Evolutionary conservation across 257 asterid genomes (phyloP).

Genomic region (Schizonepeta tenuifolia): DNA sequence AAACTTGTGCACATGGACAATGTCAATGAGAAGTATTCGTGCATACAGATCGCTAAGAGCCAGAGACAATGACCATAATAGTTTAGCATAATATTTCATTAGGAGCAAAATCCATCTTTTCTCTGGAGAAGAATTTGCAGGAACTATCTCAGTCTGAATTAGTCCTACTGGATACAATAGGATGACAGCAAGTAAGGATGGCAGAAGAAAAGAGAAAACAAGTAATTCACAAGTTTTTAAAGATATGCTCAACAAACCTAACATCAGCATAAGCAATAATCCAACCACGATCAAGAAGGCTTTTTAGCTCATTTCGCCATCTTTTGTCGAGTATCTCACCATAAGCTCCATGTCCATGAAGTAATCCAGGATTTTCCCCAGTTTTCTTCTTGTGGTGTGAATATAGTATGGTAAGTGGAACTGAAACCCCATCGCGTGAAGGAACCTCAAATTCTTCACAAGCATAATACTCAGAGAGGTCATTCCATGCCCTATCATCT

Average conservation of each 20-base stretch:
- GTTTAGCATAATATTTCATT: not conserved
- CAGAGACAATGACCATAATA: conserved; percentile 12
- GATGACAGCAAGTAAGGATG: not conserved
- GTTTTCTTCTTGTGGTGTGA: conserved; percentile 64
- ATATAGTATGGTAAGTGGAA: conserved; percentile 85
- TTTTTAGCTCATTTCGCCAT: conserved; percentile 77
- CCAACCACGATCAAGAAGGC: conserved; percentile 99
- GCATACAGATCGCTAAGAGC: conserved; percentile 29
- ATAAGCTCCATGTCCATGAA: conserved; percentile 95
- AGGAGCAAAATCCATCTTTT: conserved; percentile 4
- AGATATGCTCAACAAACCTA: conserved; percentile 56
- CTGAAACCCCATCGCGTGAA: conserved; percentile 68
- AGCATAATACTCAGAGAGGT: conserved; percentile 84
- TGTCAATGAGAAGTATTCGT: conserved; percentile 1
- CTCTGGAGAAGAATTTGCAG: not conserved
- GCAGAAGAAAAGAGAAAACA: not conserved
- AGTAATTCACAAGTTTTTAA: not conserved
- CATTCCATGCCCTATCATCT: conserved; percentile 67
- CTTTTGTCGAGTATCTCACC: conserved; percentile 92
- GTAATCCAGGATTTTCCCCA: conserved; percentile 83
- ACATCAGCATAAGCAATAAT: conserved; percentile 95
- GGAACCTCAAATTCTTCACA: conserved; percentile 80
- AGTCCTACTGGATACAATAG: not conserved
- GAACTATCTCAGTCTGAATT: not conserved
- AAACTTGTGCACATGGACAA: not conserved